Evolutionary conservation across 225 moss, liverwort and hornwort genomes (phyloP), one percentile per base, ranked within the genome.

Genomic region (Marchantia polymorpha): DNA sequence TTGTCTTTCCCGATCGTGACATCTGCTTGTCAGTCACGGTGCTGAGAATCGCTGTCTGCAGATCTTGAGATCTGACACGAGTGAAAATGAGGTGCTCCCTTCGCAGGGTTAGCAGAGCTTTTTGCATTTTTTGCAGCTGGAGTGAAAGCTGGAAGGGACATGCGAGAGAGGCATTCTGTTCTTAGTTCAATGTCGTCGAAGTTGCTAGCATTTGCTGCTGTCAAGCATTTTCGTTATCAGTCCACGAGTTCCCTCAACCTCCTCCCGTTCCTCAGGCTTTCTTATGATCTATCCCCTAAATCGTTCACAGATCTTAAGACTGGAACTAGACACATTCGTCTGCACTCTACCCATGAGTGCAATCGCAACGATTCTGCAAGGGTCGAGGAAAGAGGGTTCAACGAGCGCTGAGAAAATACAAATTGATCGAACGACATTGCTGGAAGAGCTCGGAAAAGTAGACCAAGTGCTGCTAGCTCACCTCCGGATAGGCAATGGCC

Each of bases 241-340:
- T 9, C n/a, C 8, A 16, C 58, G 58, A 12, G 13, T 63, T 63
- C 10, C 8, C 22, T 63, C n/a, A 23, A 23, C 63, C 2, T 25
- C 63, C n/a, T 25, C 1, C 4, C 63, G 10, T 63, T 63, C 23
- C 23, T 63, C 23, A 23, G 25, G 63, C n/a, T 23, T 63, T 63
- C 63, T 63, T 63, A 63, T 63, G 63, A 63, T 25, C 63, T 63
- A 63, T 25, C 63, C 63, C 22, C 25, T 63, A 63, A 63, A 63
- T 23, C 63, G 63, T 63, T 25, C 63, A 63, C 63, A 25, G 63
- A 63, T 63, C 63, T 17, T 63, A 63, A 63, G 63, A 63, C 63
- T 63, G 63, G 25, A 63, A 63, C n/a, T 63, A n/a, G 23, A 25
- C n/a, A 63, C 23, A 7, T 63, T 25, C n/a, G 10, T 63, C 8